Percentiles rank a stretch among this genome's conserved stretches.
These are phyloP conservation scores for Yamadazyma dushanensis DNA, from an alignment of 1,139 yeast species.

Conservation along the genomic window DNA sequence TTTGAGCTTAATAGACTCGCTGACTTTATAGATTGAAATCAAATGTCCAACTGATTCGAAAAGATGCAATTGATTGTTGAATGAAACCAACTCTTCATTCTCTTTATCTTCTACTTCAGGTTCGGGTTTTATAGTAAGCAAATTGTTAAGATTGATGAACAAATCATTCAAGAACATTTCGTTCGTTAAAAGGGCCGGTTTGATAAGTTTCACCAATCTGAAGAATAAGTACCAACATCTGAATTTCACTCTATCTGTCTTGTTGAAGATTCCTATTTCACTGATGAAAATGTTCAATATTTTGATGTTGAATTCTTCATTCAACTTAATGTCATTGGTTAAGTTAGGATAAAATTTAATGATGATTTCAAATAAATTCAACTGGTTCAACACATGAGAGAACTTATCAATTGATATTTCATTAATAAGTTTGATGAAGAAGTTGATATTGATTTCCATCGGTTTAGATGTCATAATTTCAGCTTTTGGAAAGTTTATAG, in stretches of 20 bases:
- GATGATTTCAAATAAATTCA: conserved; percentile 79
- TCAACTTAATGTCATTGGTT: conserved; percentile 35
- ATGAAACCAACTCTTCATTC: conserved; percentile 55
- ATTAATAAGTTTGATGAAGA: conserved; percentile 64
- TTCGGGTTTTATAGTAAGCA: conserved; percentile 61
- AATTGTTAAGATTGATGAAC: conserved; percentile 36
- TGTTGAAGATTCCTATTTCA: conserved; percentile 77
- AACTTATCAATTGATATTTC: conserved; percentile 48
- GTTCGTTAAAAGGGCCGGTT: conserved; percentile 45
- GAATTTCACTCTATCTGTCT: conserved; percentile 67
- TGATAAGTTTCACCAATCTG: conserved; percentile 76
- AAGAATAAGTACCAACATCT: conserved; percentile 91
- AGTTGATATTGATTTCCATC: conserved; percentile 55
- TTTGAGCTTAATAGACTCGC: conserved; percentile 34
- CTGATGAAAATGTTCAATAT: conserved; percentile 78
- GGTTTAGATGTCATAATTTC: conserved; percentile 66
- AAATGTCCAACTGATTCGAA: conserved; percentile 80
- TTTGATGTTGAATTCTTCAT: conserved; percentile 56
- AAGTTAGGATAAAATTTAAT: conserved; percentile 77
- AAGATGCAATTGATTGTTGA: conserved; percentile 76
- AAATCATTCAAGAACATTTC: conserved; percentile 35
- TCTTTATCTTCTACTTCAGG: conserved; percentile 53
- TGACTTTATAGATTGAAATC: conserved; percentile 49
- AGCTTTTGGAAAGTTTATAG: conserved; percentile 65
- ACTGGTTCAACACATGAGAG: conserved; percentile 76